phyloP scores from a whole-genome alignment of 2,329 filamentous ascomycete species.

The Cadophora luteo-olivacea region DNA sequence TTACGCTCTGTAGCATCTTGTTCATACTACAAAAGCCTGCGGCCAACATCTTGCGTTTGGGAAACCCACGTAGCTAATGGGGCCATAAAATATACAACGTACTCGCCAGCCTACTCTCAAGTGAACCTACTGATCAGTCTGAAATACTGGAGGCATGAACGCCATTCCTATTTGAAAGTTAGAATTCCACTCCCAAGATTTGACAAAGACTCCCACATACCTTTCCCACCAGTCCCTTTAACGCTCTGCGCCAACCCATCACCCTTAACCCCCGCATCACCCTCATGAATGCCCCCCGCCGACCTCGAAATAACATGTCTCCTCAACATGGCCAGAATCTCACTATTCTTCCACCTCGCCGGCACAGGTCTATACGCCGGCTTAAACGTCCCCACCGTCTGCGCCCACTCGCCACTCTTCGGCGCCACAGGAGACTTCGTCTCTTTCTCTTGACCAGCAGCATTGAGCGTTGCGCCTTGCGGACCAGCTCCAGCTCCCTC shows the following conservation, averaged over 20 bases:
- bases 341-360: slow-evolving; percentile 80
- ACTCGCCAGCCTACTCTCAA: too few relatives aligned
- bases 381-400: slow-evolving; percentile 94
- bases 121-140: slow-evolving; percentile 40
- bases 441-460: slow-evolving; percentile 37
- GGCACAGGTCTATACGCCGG: slow-evolving; percentile 93
- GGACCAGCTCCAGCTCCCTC: slow-evolving; percentile 55
- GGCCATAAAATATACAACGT: too few relatives aligned
- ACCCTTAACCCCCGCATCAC: slow-evolving; percentile 30
- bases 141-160: slow-evolving; percentile 46
- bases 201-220: slow-evolving; percentile 29
- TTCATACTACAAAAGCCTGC: too few relatives aligned
- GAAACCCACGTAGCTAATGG: too few relatives aligned
- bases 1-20: too few relatives aligned
- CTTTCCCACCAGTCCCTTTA: slow-evolving; percentile 38
- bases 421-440: slow-evolving; percentile 32
- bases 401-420: slow-evolving; percentile 85
- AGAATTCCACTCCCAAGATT: not conserved
- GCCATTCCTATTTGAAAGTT: slow-evolving; percentile 42
- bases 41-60: too few relatives aligned
- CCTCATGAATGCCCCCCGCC: slow-evolving; percentile 57
- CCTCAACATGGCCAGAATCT: slow-evolving; percentile 78
- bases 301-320: slow-evolving; percentile 79
- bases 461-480: slow-evolving; percentile 38
- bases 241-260: slow-evolving; percentile 33